These are phyloP conservation scores for Bipolaris oryzae DNA, from an alignment of 2,329 filamentous ascomycete genomes.

Conservation along the genomic window DNA sequence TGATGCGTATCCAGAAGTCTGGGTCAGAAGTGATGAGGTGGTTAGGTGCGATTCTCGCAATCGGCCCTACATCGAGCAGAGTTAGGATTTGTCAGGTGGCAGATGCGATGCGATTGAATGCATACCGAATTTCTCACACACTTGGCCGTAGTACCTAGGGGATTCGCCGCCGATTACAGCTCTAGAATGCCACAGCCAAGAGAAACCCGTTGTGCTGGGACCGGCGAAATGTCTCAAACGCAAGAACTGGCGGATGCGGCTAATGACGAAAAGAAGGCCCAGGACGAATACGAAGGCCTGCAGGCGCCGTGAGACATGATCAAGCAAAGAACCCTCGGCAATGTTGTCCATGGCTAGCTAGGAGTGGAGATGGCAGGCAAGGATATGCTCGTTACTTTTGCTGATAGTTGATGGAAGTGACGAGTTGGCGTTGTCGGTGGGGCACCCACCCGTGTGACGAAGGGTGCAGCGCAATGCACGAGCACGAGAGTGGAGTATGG, in stretches of 20 bases:
- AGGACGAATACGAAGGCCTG: conserved; percentile 19
- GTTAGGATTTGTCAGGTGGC: neutral
- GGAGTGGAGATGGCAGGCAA: conserved; percentile 3
- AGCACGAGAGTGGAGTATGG: conserved; percentile 6
- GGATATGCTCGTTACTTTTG: conserved; percentile 3
- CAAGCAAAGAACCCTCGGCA: conserved; percentile 10
- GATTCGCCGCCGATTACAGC: conserved; percentile 36
- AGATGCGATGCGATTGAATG: neutral
- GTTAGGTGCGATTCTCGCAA: conserved; percentile 57
- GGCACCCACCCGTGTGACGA: conserved; percentile 5
- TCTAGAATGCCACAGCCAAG: conserved; percentile 41
- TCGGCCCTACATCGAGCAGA: conserved; percentile 42
- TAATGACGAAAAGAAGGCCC: conserved; percentile 23
- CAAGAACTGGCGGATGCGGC: conserved; percentile 33
- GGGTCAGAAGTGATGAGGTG: conserved; percentile 58
- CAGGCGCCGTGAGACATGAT: conserved; percentile 17
- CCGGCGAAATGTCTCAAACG: conserved; percentile 43
- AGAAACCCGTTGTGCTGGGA: conserved; percentile 38
- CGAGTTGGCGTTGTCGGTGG: conserved; percentile 8
- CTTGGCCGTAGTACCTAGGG: conserved; percentile 36
- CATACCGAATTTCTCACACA: conserved; percentile 42
- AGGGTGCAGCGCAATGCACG: conserved; percentile 1
- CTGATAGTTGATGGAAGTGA: neutral
- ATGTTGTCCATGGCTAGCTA: conserved; percentile 17
- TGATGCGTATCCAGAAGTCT: conserved; percentile 54